Evolutionary conservation across 495 filamentous ascomycete genomes (phyloP), one percentile per base, ranked within the genome.

Genomic region (Lasiosphaeris hirsuta): DNA sequence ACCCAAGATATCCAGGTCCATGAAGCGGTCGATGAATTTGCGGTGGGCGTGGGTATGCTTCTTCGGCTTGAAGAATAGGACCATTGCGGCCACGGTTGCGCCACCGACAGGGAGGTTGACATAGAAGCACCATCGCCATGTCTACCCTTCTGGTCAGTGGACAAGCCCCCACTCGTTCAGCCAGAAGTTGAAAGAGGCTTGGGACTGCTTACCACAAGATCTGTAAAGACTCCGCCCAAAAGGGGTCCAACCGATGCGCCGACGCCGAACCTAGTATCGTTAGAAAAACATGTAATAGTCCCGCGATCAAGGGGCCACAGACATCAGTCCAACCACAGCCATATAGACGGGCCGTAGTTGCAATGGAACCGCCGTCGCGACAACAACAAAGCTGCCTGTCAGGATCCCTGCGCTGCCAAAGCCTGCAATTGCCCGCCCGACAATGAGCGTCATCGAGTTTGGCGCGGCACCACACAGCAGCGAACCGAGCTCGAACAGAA

Each of bases 341-440:
- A 70, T 73, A 52, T 70, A 73, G 13, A 74, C 65, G 3, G 79
- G 75, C 10, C 77, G 69, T 40, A 72, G 69, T 14, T 69, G 63
- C 33, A 78, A 69, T 9, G 73, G 72, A 4, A 74, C 70, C 46
- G 87, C 77, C 0, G 53, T 81, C 18, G 84, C 71, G 0, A 82
- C 76, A 19, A 86, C 69, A 54, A 87, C 60, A 36, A 73, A 69
- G 34, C 65, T 63, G 1, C 77, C 78, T 5, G 66, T 60, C 11
- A 73, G 66, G 8, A 79, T 64, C 13, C 77, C 66, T 11, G 76
- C 37, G 64, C 72, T 63, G 4, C 78, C 81, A 45, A 82, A 55
- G 13, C 82, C 83, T n/a, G 81, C 77, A 33, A 86, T 74, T 10
- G 82, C 82, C 37, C 82, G 73, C 10, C 84, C 82, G 33, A 83